Conservation (phyloP, 129 eudicot species). For the Lactuca sativa region DNA sequence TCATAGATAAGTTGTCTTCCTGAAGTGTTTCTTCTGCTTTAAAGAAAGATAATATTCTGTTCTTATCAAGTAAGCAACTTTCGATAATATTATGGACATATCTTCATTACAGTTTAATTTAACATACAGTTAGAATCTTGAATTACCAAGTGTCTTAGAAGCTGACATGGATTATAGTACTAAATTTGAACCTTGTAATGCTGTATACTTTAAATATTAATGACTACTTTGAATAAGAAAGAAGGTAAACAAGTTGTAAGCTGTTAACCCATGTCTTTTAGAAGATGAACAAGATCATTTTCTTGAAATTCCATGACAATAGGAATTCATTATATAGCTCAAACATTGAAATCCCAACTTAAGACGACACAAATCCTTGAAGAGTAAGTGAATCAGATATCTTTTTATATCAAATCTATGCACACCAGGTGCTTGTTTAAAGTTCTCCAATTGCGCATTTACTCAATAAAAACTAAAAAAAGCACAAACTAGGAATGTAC, state of each 20-base stretch:
- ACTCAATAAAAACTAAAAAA: neutral
- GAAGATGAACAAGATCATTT: slow-evolving; percentile 9
- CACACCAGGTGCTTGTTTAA: slow-evolving; percentile 27
- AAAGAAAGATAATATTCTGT: neutral
- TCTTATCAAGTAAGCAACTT: slow-evolving; percentile 1
- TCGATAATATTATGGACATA: neutral
- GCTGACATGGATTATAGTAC: slow-evolving; percentile 7
- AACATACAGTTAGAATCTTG: slow-evolving; percentile 2
- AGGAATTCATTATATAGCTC: slow-evolving; percentile 3
- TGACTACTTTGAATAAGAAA: neutral
- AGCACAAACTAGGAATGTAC: neutral
- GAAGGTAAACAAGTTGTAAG: slow-evolving; percentile 1
- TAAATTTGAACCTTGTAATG: neutral
- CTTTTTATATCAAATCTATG: slow-evolving; percentile 9
- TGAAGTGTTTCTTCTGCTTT: slow-evolving; percentile 24
- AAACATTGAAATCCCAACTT: neutral
- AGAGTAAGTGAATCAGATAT: neutral
- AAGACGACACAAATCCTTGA: slow-evolving; percentile 9
- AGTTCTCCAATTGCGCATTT: neutral
- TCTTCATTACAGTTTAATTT: slow-evolving; percentile 9
- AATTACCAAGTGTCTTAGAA: neutral
- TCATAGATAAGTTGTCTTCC: slow-evolving; percentile 27
- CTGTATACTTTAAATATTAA: neutral
- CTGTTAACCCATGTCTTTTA: neutral
- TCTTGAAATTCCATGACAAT: neutral